A percentile compares a stretch with the other conserved stretches of the same genome.
Evolutionary conservation across 2,329 filamentous ascomycete genomes (phyloP).

Genomic region (Cladophialophora psammophila): DNA sequence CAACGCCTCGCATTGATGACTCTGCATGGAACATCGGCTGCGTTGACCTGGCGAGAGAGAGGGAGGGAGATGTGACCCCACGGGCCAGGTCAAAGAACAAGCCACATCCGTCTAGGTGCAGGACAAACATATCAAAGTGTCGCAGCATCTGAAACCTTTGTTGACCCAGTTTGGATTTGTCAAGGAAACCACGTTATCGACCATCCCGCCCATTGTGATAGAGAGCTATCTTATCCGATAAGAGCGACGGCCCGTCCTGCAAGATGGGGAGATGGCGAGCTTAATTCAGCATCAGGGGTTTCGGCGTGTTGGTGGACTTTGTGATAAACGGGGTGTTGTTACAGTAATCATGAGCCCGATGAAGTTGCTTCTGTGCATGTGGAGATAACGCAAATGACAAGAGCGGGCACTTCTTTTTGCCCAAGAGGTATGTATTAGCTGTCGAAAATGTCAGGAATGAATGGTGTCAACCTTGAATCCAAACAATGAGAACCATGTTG

Average conservation of each 20-base stretch:
- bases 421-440: background rate
- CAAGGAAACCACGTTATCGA: constrained; percentile 24
- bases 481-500: background rate
- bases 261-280: constrained; percentile 13
- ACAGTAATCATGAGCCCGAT: background rate
- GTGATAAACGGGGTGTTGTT: background rate
- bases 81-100: background rate
- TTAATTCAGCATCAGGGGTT: constrained; percentile 19
- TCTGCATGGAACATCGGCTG: constrained; percentile 11
- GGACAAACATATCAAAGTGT: constrained; percentile 3
- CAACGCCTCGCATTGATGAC: constrained; percentile 9
- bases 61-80: constrained; percentile 6
- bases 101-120: constrained; percentile 15
- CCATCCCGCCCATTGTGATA: constrained; percentile 7
- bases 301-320: background rate
- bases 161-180: constrained; percentile 16
- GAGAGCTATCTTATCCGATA: constrained; percentile 21
- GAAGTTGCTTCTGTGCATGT: constrained; percentile 14
- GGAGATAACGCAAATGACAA: background rate
- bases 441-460: constrained; percentile 5
- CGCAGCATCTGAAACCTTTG: constrained; percentile 3
- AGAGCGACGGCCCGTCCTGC: constrained; percentile 15
- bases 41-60: background rate
- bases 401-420: background rate
- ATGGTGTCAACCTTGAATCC: constrained; percentile 14